These are phyloP conservation scores for Rosa hybrid DNA, from an alignment of 331 rosid species.

Conservation along the genomic window DNA sequence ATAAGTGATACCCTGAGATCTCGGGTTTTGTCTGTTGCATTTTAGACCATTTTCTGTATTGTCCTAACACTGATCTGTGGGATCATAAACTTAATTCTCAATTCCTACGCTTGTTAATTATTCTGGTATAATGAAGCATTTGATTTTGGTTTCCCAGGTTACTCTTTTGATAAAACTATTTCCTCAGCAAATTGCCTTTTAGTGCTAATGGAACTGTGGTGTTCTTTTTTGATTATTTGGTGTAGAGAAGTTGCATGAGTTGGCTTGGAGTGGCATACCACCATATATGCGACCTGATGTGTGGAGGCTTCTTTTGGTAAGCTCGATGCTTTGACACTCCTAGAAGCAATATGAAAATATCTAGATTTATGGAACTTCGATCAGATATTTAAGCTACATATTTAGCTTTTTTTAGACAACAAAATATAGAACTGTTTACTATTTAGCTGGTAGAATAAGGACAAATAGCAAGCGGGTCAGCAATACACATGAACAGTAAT, in stretches of 20 bases:
- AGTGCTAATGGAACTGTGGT: background rate
- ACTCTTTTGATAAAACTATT: background rate
- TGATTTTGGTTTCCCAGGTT: background rate
- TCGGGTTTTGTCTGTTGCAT: background rate
- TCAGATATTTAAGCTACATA: background rate
- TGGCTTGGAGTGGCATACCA: conserved; percentile 97
- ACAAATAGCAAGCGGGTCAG: background rate
- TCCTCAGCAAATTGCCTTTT: conserved; percentile 1
- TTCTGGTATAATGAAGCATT: background rate
- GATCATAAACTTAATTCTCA: background rate
- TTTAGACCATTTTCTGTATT: background rate
- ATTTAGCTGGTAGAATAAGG: background rate
- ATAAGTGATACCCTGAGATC: background rate
- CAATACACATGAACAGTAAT: background rate
- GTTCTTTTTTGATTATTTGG: conserved; percentile 19
- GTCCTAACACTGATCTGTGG: background rate
- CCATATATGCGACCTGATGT: conserved; percentile 91
- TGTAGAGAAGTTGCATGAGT: conserved; percentile 89
- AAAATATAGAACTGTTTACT: background rate
- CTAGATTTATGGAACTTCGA: background rate
- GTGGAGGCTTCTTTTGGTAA: conserved; percentile 98
- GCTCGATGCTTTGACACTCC: conserved; percentile 24
- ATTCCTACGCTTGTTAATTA: background rate
- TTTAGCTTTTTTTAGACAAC: background rate
- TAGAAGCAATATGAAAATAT: background rate